Percentiles rank a stretch among this genome's conserved stretches.
These are phyloP conservation scores for Suillus weaverae DNA, from an alignment of 768 basidiomycete species.

Conservation along the genomic window DNA sequence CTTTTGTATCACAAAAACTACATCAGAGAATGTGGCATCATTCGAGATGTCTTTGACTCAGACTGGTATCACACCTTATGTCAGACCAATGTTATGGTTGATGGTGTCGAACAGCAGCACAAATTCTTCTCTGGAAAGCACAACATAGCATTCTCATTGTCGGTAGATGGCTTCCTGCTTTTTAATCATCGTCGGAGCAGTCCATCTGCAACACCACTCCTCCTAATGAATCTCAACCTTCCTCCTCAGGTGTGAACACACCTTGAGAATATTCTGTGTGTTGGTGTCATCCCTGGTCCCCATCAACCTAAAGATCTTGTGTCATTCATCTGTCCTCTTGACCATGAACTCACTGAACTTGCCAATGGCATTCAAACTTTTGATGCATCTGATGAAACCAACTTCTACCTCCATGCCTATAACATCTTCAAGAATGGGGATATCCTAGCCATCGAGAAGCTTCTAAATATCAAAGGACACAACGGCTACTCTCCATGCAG, in stretches of 20 bases:
- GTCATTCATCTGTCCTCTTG: slow-evolving; percentile 32
- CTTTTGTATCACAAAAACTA: slow-evolving; percentile 25
- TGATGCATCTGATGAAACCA: slow-evolving; percentile 2
- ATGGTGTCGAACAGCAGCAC: slow-evolving; percentile 23
- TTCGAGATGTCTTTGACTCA: slow-evolving; percentile 32
- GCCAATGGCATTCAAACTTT: slow-evolving; percentile 14
- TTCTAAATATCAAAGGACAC: slow-evolving; percentile 36
- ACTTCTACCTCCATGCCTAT: slow-evolving; percentile 20
- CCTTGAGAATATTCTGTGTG: slow-evolving; percentile 29
- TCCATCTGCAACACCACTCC: slow-evolving; percentile 40
- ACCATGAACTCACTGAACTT: slow-evolving; percentile 14
- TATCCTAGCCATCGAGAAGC: slow-evolving; percentile 32
- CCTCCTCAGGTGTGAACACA: slow-evolving; percentile 31
- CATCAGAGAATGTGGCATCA: neutral
- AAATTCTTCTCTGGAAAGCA: slow-evolving; percentile 36
- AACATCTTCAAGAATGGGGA: slow-evolving; percentile 32
- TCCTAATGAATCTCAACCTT: slow-evolving; percentile 43
- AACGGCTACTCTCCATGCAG: slow-evolving; percentile 35
- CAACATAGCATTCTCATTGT: slow-evolving; percentile 47
- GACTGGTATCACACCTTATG: slow-evolving; percentile 31
- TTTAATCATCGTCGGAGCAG: slow-evolving; percentile 31
- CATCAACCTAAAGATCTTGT: slow-evolving; percentile 33
- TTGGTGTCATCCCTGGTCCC: slow-evolving; percentile 33
- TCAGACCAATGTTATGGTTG: slow-evolving; percentile 25
- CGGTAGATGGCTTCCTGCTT: slow-evolving; percentile 43